phyloP scores from a whole-genome alignment of 495 filamentous ascomycete genomes.

The Talaromyces stipitatus region DNA sequence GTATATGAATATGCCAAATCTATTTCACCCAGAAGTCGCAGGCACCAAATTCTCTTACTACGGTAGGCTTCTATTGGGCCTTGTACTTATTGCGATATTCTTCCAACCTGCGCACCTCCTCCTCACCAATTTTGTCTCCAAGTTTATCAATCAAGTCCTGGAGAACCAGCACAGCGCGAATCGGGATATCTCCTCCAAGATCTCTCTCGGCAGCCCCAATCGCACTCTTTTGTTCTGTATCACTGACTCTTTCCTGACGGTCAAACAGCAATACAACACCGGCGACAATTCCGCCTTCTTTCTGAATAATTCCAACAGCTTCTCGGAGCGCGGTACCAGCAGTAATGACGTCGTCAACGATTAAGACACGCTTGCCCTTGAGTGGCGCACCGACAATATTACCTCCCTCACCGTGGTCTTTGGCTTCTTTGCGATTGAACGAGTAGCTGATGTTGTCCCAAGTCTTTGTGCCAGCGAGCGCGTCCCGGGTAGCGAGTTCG shows the following conservation, averaged over 20 bases:
- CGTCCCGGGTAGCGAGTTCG: slow-evolving; percentile 58
- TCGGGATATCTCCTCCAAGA: slow-evolving; percentile 37
- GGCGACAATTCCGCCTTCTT: slow-evolving; percentile 71
- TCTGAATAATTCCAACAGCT: slow-evolving; percentile 73
- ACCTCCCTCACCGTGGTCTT: slow-evolving; percentile 90
- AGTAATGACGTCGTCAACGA: slow-evolving; percentile 94
- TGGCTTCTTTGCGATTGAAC: slow-evolving; percentile 93
- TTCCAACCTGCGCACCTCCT: slow-evolving; percentile 63
- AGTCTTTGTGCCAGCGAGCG: slow-evolving; percentile 23
- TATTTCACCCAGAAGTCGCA: no score
- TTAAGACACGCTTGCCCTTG: slow-evolving; percentile 74
- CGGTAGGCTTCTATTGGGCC: slow-evolving; percentile 28
- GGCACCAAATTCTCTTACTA: no score
- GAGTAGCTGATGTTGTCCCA: slow-evolving; percentile 59
- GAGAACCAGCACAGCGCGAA: slow-evolving; percentile 46
- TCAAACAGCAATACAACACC: slow-evolving; percentile 86
- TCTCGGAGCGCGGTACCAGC: slow-evolving; percentile 90
- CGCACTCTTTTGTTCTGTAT: slow-evolving; percentile 51
- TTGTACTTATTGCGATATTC: slow-evolving; percentile 70
- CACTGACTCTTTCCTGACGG: slow-evolving; percentile 71
- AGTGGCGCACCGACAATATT: slow-evolving; percentile 80
- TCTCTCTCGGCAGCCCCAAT: slow-evolving; percentile 75
- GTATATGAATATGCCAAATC: no score
- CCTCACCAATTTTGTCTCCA: slow-evolving; percentile 40
- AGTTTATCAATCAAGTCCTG: slow-evolving; percentile 69